Evolutionary conservation across 306 rosid genomes (phyloP), one percentile per base, ranked within the genome.

Genomic region (Vigna mungo): DNA sequence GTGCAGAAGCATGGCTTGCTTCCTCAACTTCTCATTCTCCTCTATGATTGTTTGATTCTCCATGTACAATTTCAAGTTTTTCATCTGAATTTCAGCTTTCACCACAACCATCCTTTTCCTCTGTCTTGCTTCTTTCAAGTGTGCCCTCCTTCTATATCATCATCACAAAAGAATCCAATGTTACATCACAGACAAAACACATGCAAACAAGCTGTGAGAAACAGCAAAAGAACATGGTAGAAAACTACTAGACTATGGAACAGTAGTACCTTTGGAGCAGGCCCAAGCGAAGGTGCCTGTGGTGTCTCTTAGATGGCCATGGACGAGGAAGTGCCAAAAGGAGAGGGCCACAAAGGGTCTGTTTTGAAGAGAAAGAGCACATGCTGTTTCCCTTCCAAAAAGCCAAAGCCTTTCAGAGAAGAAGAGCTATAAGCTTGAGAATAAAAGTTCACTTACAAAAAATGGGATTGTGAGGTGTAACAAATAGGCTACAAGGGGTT

Each of bases 1-100:
- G 71, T 82, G 91, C 76, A 94, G 90, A 76, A 94, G 87, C 85
- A 89, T 81, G 15, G 96, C 97, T 82, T 83, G 87, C 83, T 87
- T 86, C 75, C 91, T 92, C 69, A 94, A 85, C 92, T 86, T 89
- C 78, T 87, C 90, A 53, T 95, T 95, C 88, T 90, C 93, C 60
- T 89, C 90, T 80, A 90, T 88, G 72, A 95, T 88, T 67, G 68
- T 88, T 70, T 91, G 80, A 55, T 95, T 95, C 85, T 87, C 88
- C 92, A 92, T 88, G 74, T 76, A 90, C 60, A 95, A 68, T 78
- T 87, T 90, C 86, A 89, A 81, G 87, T 95, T 95, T 81, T 92
- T 87, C 82, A 89, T 88, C 79, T 92, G 78, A 88, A 95, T 92
- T 78, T 89, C 89, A 48, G 78, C 73, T 79, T 84, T 79, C 63